Percentiles rank a stretch among this genome's conserved stretches.
phyloP scores from a whole-genome alignment of 768 basidiomycete genomes.

The Suillus spraguei region DNA sequence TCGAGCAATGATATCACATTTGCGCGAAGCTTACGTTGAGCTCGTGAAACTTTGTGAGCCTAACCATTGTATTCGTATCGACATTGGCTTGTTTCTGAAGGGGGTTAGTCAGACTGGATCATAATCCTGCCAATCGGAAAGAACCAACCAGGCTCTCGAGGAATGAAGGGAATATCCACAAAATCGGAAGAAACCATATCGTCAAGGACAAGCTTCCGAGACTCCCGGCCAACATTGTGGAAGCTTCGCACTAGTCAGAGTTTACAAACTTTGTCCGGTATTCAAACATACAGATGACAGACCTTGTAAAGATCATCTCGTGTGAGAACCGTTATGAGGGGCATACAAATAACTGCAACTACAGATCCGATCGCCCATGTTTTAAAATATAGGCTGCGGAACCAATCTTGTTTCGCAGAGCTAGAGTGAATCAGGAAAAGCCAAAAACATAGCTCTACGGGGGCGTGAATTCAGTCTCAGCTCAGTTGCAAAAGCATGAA shows the following conservation, averaged over 20 bases:
- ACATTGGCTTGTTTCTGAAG: slow-evolving; percentile 60
- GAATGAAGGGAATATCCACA: slow-evolving; percentile 74
- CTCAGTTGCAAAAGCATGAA: slow-evolving; percentile 1
- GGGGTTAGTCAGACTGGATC: background rate
- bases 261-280: slow-evolving; percentile 9
- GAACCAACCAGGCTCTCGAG: slow-evolving; percentile 56
- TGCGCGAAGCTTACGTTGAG: slow-evolving; percentile 60
- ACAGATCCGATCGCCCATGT: slow-evolving; percentile 69
- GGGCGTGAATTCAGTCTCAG: background rate
- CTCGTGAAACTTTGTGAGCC: slow-evolving; percentile 80
- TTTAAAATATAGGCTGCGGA: slow-evolving; percentile 73
- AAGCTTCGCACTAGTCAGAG: slow-evolving; percentile 61
- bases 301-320: slow-evolving; percentile 63
- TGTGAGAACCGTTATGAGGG: slow-evolving; percentile 66
- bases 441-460: slow-evolving; percentile 83
- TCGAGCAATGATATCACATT: background rate
- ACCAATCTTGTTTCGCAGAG: slow-evolving; percentile 72
- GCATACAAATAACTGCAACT: slow-evolving; percentile 65
- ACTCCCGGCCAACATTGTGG: slow-evolving; percentile 69
- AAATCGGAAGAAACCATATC: slow-evolving; percentile 70
- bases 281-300: slow-evolving; percentile 16
- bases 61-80: slow-evolving; percentile 64
- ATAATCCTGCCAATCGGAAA: slow-evolving; percentile 1
- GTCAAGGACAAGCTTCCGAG: slow-evolving; percentile 71
- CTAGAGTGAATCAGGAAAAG: slow-evolving; percentile 75